Percentiles rank a stretch among this genome's conserved stretches.
These are phyloP conservation scores for Endocarpon pusillum DNA, from an alignment of 495 filamentous ascomycete species.

Conservation along the genomic window DNA sequence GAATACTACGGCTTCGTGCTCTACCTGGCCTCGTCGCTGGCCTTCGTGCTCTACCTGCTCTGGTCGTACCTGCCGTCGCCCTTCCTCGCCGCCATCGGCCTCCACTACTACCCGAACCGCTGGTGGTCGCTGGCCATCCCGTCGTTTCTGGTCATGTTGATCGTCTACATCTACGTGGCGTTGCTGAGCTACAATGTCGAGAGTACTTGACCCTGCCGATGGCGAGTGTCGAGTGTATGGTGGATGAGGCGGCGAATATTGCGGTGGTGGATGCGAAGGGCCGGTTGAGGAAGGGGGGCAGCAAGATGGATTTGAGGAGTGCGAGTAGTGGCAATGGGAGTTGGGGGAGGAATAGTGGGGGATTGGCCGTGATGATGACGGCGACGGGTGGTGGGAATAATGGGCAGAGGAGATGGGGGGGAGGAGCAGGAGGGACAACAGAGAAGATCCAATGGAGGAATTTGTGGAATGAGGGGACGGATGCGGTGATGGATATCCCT, in stretches of 20 bases:
- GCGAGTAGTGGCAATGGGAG: constrained; percentile 33
- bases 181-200: constrained; percentile 81
- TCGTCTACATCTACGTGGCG: constrained; percentile 89
- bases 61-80: constrained; percentile 90
- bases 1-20: constrained; percentile 98
- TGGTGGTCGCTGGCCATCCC: constrained; percentile 96
- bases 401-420: constrained; percentile 13
- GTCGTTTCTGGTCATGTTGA: constrained; percentile 68
- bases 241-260: constrained; percentile 76
- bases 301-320: constrained; percentile 29
- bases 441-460: constrained; percentile 61
- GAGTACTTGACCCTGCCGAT: constrained; percentile 71
- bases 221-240: constrained; percentile 69
- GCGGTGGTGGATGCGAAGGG: constrained; percentile 65
- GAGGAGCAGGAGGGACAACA: no score
- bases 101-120: constrained; percentile 90
- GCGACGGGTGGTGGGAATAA: constrained; percentile 4
- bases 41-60: constrained; percentile 78
- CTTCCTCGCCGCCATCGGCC: constrained; percentile 80
- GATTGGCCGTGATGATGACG: constrained; percentile 6
- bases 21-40: constrained; percentile 65
- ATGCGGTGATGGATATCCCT: constrained; percentile 95
- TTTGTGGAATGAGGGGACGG: constrained; percentile 82
- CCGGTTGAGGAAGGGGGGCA: constrained; percentile 30
- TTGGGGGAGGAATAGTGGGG: constrained; percentile 5